Evolutionary conservation across 2,329 filamentous ascomycete genomes (phyloP), one percentile per base, ranked within the genome.

Genomic region (Xylariaceae sp.): DNA sequence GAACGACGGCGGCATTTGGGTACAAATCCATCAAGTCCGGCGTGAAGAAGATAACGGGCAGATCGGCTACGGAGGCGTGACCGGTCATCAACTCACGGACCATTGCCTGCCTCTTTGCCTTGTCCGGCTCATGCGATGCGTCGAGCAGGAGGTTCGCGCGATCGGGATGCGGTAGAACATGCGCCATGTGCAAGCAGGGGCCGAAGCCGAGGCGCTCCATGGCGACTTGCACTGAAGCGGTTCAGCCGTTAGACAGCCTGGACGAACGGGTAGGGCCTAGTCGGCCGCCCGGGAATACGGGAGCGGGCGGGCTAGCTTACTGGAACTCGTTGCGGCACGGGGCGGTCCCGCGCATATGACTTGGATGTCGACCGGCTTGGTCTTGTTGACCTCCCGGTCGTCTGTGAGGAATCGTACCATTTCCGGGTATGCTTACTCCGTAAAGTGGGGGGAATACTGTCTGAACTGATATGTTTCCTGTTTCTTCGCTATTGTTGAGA

Each of bases 1-100:
- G 36, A 3, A 21, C 22, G 12, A 36, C 5, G 29, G 16, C n/a
- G 26, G n/a, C 30, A 15, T 34, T 22, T 2, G 70, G 70, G 6
- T 70, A 73, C 60, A 71, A 67, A 29, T 73, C 71, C 68, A 72
- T 71, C 34, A 73, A 54, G 37, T 72, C 70, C 9, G 68, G 64
- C 0, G 65, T 57, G 55, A 73, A 72, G 39, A 61, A 60, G 3
- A 67, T 59, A 1, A 16, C 12, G 50, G 5, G 8, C 1, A 39
- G 39, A 30, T 44, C 51, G 47, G 52, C 47, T 4, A 51, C 52
- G n/a, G 47, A 42, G 7, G 40, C 52, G 32, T 54, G 47, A 18
- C 52, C 52, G 3, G 32, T 40, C 39, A 46, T 41, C 10, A 54
- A 40, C 40, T 50, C 47, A 5, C 19, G 10, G 8, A 54, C 19